Evolutionary conservation across 2,329 filamentous ascomycete species (phyloP).

Genomic region (Trichoderma sp.): DNA sequence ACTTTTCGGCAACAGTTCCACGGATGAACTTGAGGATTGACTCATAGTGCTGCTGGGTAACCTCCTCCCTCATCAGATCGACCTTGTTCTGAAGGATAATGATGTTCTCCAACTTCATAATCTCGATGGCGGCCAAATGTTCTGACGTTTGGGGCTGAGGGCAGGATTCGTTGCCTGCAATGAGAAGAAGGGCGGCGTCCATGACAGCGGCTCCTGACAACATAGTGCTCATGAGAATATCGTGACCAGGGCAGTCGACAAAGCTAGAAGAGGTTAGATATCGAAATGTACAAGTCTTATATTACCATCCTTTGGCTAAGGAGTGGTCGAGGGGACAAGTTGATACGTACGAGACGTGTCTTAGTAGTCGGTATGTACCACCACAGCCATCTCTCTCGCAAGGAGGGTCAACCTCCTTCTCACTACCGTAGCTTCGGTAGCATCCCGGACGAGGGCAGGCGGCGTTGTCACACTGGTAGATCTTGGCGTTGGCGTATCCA

Average conservation of each 20-base stretch:
- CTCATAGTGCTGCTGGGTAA: constrained; percentile 89
- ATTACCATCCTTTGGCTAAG: not conserved
- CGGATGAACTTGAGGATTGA: constrained; percentile 98
- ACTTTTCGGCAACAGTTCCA: constrained; percentile 91
- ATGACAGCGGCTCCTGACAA: constrained; percentile 98
- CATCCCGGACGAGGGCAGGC: constrained; percentile 92
- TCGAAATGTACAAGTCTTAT: not conserved
- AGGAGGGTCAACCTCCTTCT: constrained; percentile 95
- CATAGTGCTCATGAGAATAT: constrained; percentile 99
- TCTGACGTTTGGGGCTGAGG: constrained; percentile 98
- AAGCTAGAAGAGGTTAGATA: constrained; percentile 56
- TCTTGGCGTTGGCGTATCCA: constrained; percentile 98
- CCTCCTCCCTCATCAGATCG: constrained; percentile 95
- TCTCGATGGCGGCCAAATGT: constrained; percentile 97
- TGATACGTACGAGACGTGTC: constrained; percentile 81
- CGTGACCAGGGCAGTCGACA: constrained; percentile 98
- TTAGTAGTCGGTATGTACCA: constrained; percentile 82
- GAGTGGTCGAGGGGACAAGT: not conserved
- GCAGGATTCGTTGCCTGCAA: constrained; percentile 97
- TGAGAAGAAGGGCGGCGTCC: constrained; percentile 94
- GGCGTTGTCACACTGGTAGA: constrained; percentile 95
- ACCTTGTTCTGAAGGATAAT: constrained; percentile 99
- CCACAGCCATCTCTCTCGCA: constrained; percentile 91
- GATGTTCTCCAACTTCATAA: constrained; percentile 99
- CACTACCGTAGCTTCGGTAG: constrained; percentile 96